Evolutionary conservation across 83 land plant genomes (phyloP), one percentile per base, ranked within the genome.

Genomic region (Picea mariana): DNA sequence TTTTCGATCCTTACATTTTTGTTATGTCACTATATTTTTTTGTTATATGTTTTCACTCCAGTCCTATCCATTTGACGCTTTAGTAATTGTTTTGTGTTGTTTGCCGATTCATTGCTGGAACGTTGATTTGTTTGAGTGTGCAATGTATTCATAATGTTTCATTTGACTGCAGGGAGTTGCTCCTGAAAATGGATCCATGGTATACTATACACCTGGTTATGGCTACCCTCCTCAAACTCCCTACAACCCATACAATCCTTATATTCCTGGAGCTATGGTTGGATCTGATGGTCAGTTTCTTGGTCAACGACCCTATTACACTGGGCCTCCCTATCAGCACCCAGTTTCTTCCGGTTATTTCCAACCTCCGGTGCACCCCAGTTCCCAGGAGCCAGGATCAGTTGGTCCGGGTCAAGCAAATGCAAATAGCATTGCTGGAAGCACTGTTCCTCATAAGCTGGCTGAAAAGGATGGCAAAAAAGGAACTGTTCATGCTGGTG

Each of bases 161-260:
- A 42, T 62, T 78, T 78, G 27, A 61, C 62, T 73, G 58, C 61
- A 87, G 89, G 89, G 64, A 15, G 59, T 83, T 52, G 87, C 77
- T 83, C 82, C 82, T n/a, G 91, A 89, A 63, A 85, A 87, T 90
- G 92, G 92, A 75, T 87, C 87, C 13, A 34, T 90, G 26, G 42
- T 85, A 8, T 87, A 82, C 52, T 84, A 80, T 24, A 49, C 81
- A 64, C 86, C 87, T 21, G 87, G 87, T 0, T 79, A 82, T 80
- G 80, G 80, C 38, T 78, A 78, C 27, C 13, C 44, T 31, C 77
- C 77, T 2, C 86, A 85, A 77, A 63, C 84, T 23, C 86, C 80
- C 1, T 85, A 85, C 80, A 61, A 38, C 55, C 81, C 88, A 16
- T 89, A 82, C 26, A 80, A 78, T 62, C 86, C 88, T 16, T 87